A percentile compares a stretch with the other conserved stretches of the same genome.
phyloP scores from a whole-genome alignment of 345 rosid species.

The Gossypioides kirkii region DNA sequence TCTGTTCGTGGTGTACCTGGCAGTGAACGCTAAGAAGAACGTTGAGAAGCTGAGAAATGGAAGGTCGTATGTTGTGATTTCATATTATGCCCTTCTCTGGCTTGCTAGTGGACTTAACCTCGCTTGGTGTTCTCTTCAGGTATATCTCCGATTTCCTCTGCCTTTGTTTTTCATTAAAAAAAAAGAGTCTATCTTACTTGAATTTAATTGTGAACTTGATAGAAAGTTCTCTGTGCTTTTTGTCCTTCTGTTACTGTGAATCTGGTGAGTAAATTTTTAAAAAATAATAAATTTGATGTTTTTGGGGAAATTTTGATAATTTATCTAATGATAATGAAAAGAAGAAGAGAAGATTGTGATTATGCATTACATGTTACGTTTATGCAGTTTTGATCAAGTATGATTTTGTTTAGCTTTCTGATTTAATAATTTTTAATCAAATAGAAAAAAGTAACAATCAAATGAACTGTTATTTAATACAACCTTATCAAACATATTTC shows the following conservation, averaged over 20 bases:
- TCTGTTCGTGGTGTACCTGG: constrained; percentile 47
- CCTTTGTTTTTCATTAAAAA: neutral
- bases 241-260: neutral
- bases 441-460: neutral
- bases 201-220: neutral
- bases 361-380: neutral
- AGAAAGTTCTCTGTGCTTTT: neutral
- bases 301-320: neutral
- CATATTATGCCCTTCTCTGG: constrained; percentile 53
- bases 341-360: neutral
- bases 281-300: neutral
- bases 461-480: neutral
- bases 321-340: neutral
- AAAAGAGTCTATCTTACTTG: neutral
- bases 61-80: constrained; percentile 43
- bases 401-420: neutral
- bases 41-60: constrained; percentile 40
- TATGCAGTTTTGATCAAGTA: neutral
- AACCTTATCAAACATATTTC: neutral
- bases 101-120: constrained; percentile 43
- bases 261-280: neutral
- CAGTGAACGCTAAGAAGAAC: constrained; percentile 43
- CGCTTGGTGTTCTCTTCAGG: constrained; percentile 60
- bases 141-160: neutral
- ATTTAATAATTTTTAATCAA: neutral